Conservation (phyloP, 2,329 filamentous ascomycete genomes). For the Paraconiothyrium brasiliense region DNA sequence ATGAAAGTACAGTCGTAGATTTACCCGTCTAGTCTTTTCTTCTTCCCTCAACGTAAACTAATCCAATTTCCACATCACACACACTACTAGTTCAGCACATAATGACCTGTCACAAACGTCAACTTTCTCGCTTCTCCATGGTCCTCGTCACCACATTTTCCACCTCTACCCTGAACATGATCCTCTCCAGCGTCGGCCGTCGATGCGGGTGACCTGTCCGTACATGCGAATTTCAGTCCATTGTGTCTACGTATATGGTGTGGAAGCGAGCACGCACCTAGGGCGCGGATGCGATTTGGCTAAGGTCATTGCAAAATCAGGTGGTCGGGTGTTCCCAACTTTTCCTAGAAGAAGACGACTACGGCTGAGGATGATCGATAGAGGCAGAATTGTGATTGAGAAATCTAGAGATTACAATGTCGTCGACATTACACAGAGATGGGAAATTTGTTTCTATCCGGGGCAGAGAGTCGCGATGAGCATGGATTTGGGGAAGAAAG, state of each 20-base stretch:
- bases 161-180: conserved; percentile 58
- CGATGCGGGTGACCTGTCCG: conserved; percentile 62
- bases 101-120: conserved; percentile 61
- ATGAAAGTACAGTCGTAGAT: not conserved
- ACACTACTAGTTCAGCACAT: conserved; percentile 49
- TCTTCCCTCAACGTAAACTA: not conserved
- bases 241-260: conserved; percentile 56
- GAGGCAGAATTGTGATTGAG: too few species aligned
- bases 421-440: too few species aligned
- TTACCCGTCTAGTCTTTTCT: not conserved
- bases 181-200: conserved; percentile 56
- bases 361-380: conserved; percentile 29
- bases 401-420: too few species aligned
- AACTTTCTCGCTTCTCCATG: conserved; percentile 17
- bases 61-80: conserved; percentile 16
- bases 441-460: too few species aligned
- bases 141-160: conserved; percentile 36
- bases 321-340: conserved; percentile 48
- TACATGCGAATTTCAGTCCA: conserved; percentile 59
- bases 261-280: conserved; percentile 61
- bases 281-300: conserved; percentile 23
- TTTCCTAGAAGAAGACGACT: conserved; percentile 64
- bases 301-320: conserved; percentile 20
- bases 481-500: too few species aligned
- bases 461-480: too few species aligned